Evolutionary conservation across 352 stramenopile genomes (phyloP).

Genomic region (Pythium scleroteichum): DNA sequence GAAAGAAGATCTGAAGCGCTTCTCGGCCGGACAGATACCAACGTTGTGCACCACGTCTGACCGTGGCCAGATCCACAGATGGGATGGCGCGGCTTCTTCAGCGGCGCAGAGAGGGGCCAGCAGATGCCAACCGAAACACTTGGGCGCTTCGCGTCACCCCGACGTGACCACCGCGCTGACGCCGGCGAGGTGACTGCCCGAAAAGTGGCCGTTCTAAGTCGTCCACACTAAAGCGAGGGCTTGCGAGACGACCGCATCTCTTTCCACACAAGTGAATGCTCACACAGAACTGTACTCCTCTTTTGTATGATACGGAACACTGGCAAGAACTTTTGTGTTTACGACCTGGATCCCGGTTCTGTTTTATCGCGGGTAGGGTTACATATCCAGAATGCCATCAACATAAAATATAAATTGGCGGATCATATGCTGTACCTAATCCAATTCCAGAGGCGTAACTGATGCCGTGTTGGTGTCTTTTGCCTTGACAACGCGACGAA

Average conservation of each 20-base stretch:
- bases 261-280: not conserved
- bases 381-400: not conserved
- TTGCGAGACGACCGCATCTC: not conserved
- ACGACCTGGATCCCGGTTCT: no score
- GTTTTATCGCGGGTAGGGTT: constrained; percentile 19
- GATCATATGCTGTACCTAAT: not conserved
- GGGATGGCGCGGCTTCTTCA: constrained; percentile 6
- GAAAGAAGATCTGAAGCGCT: no score
- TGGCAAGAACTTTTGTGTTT: not conserved
- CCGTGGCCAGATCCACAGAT: constrained; percentile 12
- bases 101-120: constrained; percentile 15
- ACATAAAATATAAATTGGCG: not conserved
- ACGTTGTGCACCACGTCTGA: not conserved
- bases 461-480: no score
- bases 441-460: not conserved
- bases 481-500: no score
- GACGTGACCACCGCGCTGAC: not conserved
- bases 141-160: constrained; percentile 4
- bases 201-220: constrained; percentile 5
- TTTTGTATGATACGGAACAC: not conserved
- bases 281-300: not conserved
- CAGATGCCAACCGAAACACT: constrained; percentile 2
- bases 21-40: no score
- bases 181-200: constrained; percentile 4
- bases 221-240: constrained; percentile 2